Conservation (phyloP, 805 yeast genomes). For the Ogataea degrootiae region DNA sequence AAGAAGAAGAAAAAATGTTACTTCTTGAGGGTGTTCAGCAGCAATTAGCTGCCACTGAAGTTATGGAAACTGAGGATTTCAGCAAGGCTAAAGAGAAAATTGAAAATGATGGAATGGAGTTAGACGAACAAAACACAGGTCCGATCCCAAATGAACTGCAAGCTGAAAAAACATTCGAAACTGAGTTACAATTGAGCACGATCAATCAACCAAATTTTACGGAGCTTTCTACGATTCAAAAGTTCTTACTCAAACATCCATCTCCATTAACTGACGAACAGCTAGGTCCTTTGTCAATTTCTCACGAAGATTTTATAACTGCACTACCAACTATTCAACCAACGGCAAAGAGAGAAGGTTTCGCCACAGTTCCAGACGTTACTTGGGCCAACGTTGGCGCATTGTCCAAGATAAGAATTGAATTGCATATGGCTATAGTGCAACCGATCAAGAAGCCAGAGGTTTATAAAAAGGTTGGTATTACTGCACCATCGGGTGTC, state of each 20-base stretch:
- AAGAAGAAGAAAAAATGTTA: slow-evolving; percentile 31
- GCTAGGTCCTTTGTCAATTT: slow-evolving; percentile 69
- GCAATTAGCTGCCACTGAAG: slow-evolving; percentile 1
- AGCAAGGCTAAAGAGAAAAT: slow-evolving; percentile 3
- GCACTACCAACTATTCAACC: slow-evolving; percentile 96
- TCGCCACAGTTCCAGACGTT: slow-evolving; percentile 97
- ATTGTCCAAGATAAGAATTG: slow-evolving; percentile 70
- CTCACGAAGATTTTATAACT: slow-evolving; percentile 69
- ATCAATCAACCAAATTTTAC: slow-evolving; percentile 5
- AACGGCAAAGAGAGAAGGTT: slow-evolving; percentile 96
- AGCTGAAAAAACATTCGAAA: not conserved
- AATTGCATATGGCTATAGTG: slow-evolving; percentile 94
- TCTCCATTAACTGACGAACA: slow-evolving; percentile 73
- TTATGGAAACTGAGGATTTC: not conserved
- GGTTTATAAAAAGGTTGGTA: slow-evolving; percentile 83
- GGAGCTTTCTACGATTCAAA: slow-evolving; percentile 57
- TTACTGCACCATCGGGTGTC: slow-evolving; percentile 95
- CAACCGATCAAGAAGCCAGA: slow-evolving; percentile 95
- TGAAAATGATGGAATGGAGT: slow-evolving; percentile 19
- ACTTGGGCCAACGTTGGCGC: slow-evolving; percentile 97
- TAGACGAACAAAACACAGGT: slow-evolving; percentile 9
- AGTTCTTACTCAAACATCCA: slow-evolving; percentile 70
- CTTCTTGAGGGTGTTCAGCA: slow-evolving; percentile 14
- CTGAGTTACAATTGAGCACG: not conserved
- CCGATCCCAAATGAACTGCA: not conserved